Conservation (phyloP, 305 asterid species). For the Plantago coronopus region DNA sequence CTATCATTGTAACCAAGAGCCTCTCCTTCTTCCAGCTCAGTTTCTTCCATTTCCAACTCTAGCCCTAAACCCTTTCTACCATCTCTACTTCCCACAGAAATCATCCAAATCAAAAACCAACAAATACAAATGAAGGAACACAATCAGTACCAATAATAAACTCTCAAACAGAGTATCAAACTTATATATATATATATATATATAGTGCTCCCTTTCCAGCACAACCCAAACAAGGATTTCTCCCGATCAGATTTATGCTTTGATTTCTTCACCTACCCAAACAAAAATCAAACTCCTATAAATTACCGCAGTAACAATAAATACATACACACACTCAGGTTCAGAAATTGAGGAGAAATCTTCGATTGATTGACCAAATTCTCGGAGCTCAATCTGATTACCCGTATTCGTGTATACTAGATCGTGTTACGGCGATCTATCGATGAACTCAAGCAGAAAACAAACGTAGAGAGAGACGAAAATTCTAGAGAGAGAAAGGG, state of each 20-base stretch:
- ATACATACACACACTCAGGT: not conserved
- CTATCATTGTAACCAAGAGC: constrained; percentile 45
- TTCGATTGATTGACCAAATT: constrained; percentile 6
- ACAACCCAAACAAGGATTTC: constrained; percentile 24
- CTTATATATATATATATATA: not conserved
- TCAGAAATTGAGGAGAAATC: not conserved
- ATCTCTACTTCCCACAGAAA: constrained; percentile 75
- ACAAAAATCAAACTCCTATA: not conserved
- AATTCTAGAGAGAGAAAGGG: constrained; percentile 27
- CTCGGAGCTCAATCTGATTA: constrained; percentile 25
- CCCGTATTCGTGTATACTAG: constrained; percentile 29
- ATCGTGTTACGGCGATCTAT: constrained; percentile 45
- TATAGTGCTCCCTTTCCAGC: constrained; percentile 33
- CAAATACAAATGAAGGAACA: constrained; percentile 1
- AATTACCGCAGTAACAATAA: not conserved
- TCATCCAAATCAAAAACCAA: constrained; percentile 42
- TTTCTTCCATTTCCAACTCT: constrained; percentile 59
- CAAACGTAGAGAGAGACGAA: constrained; percentile 27
- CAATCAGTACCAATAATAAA: constrained; percentile 20
- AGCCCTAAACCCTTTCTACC: constrained; percentile 67
- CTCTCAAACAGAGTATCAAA: constrained; percentile 23
- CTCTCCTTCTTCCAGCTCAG: constrained; percentile 98
- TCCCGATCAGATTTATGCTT: constrained; percentile 41
- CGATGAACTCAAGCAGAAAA: constrained; percentile 50
- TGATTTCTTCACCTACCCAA: constrained; percentile 36